Base-by-base conservation (phyloP, 169 alveolate genomes). In the Plasmodium relictum region DNA sequence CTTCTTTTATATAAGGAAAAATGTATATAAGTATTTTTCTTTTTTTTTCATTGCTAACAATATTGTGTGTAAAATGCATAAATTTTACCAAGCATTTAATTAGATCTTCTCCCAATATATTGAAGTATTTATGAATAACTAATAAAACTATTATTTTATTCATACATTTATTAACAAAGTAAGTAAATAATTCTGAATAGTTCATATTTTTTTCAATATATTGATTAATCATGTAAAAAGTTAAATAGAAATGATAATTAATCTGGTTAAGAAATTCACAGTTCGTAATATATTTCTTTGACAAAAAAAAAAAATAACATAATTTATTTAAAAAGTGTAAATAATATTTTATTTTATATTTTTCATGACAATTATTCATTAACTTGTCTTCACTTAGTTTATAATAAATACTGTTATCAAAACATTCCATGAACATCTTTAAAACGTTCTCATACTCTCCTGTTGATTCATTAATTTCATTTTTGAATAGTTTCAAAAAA, bases 281-380 rank as follows among this genome's bases (percentile, higher is more conserved):
- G 70, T 86, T 86, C n/a, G 92, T 70, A 26, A 86, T 86, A 4
- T 39, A 63, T 54, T 66, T 86, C 70, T 86, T 86, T 37, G 68
- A 31, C 41, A 86, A 73, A 37, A 71, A 18, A 58, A 52, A 86
- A 62, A 86, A 70, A 56, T 86, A 86, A 24, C 76, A 72, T 39
- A 86, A 50, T 59, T 86, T 86, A 63, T 86, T 70, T 61, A 86
- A 12, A 31, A 50, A 24, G 52, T 86, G 87, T 7, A 86, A 14
- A 24, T 59, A 65, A 12, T 86, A 37, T 26, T 42, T 37, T 45
- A 14, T 65, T n/a, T 86, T 10, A 44, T 59, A 9, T 16, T 59
- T 52, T 18, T 16, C 26, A 59, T 8, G 26, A 39, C 52, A 8
- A 20, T 48, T 39, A 26, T 63, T 69, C 3, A 63, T 24, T 26